A percentile compares a stretch with the other conserved stretches of the same genome.
phyloP scores from a whole-genome alignment of 2,329 filamentous ascomycete genomes.

The Elsinoe ampelina region DNA sequence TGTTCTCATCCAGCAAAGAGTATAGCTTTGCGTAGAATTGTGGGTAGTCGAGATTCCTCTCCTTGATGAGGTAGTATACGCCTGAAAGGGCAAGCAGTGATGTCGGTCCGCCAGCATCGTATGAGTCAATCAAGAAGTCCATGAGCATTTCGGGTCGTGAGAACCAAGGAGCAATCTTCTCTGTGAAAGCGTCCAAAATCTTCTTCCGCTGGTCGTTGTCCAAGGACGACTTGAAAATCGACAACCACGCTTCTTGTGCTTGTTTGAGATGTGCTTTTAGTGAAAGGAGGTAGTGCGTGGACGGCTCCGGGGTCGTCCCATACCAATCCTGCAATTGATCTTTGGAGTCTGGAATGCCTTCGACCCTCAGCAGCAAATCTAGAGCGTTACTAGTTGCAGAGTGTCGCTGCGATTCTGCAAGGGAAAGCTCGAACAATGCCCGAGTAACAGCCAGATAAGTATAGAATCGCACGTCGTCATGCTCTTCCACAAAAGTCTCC shows the following conservation, averaged over 20 bases:
- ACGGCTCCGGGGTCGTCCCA: constrained; percentile 54
- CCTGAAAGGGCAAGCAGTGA: constrained; percentile 84
- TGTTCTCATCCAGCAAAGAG: constrained; percentile 73
- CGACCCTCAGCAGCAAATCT: constrained; percentile 53
- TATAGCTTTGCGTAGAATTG: constrained; percentile 87
- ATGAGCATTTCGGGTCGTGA: constrained; percentile 78
- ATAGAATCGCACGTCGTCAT: constrained; percentile 77
- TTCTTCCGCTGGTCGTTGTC: constrained; percentile 67
- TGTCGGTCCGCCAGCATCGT: constrained; percentile 74
- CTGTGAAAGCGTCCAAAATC: constrained; percentile 65
- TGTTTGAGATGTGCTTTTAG: constrained; percentile 64
- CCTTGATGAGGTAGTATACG: constrained; percentile 87
- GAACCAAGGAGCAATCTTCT: constrained; percentile 82
- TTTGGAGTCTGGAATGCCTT: constrained; percentile 58
- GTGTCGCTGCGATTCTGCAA: neutral
- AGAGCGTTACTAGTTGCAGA: neutral
- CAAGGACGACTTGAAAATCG: constrained; percentile 59
- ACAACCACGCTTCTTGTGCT: constrained; percentile 80
- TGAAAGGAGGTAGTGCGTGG: constrained; percentile 56
- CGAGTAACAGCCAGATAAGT: constrained; percentile 61
- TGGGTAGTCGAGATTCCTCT: constrained; percentile 92
- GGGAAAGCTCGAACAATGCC: neutral
- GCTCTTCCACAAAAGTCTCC: constrained; percentile 67
- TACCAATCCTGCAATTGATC: constrained; percentile 63
- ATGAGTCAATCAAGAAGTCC: constrained; percentile 94